phyloP scores from a whole-genome alignment of 768 basidiomycete genomes.

The Collybiopsis confluens region DNA sequence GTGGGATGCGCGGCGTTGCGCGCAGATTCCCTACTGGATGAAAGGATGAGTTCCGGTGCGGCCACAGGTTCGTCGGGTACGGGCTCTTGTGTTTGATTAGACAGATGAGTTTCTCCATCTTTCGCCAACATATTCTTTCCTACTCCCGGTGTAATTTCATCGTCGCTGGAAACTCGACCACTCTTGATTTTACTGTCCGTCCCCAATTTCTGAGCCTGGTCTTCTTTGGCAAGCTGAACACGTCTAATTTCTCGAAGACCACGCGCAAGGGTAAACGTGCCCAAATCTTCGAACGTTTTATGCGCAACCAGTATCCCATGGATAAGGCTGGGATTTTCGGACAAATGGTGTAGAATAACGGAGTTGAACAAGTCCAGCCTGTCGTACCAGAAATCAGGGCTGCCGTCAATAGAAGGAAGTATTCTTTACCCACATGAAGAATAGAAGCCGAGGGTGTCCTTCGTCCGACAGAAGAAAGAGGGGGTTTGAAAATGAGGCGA shows the following conservation, averaged over 20 bases:
- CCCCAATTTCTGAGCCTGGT: conserved; percentile 40
- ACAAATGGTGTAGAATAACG: conserved; percentile 71
- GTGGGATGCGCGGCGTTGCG: conserved; percentile 26
- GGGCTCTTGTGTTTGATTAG: not conserved
- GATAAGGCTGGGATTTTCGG: conserved; percentile 82
- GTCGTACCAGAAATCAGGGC: not conserved
- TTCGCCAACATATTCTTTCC: conserved; percentile 63
- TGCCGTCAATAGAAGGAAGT: not conserved
- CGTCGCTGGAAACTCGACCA: conserved; percentile 27
- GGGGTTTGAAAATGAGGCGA: conserved; percentile 88
- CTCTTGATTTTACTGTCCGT: conserved; percentile 38
- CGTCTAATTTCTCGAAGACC: conserved; percentile 84
- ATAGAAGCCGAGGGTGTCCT: conserved; percentile 89
- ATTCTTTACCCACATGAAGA: conserved; percentile 62
- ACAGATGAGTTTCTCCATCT: conserved; percentile 32
- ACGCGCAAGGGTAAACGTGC: conserved; percentile 84
- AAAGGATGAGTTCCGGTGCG: conserved; percentile 34
- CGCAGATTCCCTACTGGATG: conserved; percentile 37
- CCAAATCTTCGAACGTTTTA: conserved; percentile 83
- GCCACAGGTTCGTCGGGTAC: conserved; percentile 23
- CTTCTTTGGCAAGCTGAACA: conserved; percentile 67
- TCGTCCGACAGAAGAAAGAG: conserved; percentile 89
- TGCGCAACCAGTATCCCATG: conserved; percentile 84
- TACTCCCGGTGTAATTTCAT: conserved; percentile 45
- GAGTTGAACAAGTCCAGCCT: conserved; percentile 93